Evolutionary conservation across 106 monocot species (phyloP).

Genomic region (Allium cepa): DNA sequence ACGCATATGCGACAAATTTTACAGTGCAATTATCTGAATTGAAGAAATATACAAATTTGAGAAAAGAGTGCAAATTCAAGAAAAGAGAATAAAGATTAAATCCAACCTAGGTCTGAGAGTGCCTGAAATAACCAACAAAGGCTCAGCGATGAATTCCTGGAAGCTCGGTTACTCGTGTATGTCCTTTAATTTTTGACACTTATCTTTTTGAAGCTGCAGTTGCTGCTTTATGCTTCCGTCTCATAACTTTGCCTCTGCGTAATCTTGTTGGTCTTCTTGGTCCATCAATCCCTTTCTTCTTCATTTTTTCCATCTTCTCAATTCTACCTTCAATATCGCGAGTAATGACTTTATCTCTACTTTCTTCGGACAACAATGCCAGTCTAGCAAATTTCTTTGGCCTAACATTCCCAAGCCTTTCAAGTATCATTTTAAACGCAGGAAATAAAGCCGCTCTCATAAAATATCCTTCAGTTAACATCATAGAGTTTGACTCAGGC

Average conservation of each 20-base stretch:
- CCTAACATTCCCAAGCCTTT: slow-evolving; percentile 61
- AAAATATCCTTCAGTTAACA: slow-evolving; percentile 80
- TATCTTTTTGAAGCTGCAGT: slow-evolving; percentile 4
- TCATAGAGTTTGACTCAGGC: slow-evolving; percentile 69
- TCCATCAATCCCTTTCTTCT: slow-evolving; percentile 36
- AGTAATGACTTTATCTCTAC: slow-evolving; percentile 64
- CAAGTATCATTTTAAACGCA: slow-evolving; percentile 82
- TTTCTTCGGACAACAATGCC: slow-evolving; percentile 76
- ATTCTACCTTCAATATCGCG: slow-evolving; percentile 72
- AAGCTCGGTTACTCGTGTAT: too few relatives aligned
- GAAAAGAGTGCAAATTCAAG: too few relatives aligned
- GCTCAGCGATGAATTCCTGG: too few relatives aligned
- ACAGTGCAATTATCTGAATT: too few relatives aligned
- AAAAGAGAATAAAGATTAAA: too few relatives aligned
- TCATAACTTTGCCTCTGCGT: slow-evolving; percentile 53
- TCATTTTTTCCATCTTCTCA: slow-evolving; percentile 69
- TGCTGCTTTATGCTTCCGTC: slow-evolving; percentile 36
- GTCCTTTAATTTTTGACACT: too few relatives aligned
- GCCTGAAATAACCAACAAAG: too few relatives aligned
- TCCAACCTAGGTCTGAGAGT: too few relatives aligned
- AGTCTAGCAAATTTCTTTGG: slow-evolving; percentile 91
- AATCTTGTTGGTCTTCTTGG: slow-evolving; percentile 60
- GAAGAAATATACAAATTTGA: too few relatives aligned
- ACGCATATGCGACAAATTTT: too few relatives aligned
- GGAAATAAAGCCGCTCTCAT: slow-evolving; percentile 85